A percentile compares a stretch with the other conserved stretches of the same genome.
Evolutionary conservation across 257 asterid genomes (phyloP).

Genomic region (Capsicum pubescens): DNA sequence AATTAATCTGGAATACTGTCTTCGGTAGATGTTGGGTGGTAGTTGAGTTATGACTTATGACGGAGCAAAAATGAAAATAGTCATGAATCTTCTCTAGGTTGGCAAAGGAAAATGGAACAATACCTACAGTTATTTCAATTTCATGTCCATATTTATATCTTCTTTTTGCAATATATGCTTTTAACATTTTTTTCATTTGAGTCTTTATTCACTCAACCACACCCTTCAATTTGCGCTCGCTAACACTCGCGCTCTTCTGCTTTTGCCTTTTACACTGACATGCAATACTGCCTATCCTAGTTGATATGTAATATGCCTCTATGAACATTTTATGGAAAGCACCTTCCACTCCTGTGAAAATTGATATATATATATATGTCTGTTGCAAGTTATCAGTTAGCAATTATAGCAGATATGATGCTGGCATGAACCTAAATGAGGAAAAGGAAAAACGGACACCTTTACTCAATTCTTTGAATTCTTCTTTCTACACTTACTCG

Average conservation of each 20-base stretch:
- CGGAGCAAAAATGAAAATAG: too few species aligned
- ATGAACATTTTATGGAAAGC: neutral
- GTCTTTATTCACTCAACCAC: neutral
- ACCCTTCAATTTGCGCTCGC: neutral
- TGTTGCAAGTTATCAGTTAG: neutral
- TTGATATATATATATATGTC: neutral
- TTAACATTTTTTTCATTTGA: too few species aligned
- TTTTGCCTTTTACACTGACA: neutral
- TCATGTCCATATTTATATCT: too few species aligned
- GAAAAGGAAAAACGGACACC: neutral
- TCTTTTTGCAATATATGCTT: too few species aligned
- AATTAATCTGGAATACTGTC: too few species aligned
- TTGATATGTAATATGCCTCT: neutral
- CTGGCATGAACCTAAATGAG: neutral
- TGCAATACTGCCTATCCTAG: neutral
- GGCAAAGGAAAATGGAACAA: too few species aligned
- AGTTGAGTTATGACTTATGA: too few species aligned
- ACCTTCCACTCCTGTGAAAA: neutral
- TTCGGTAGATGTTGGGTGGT: too few species aligned
- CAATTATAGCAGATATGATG: neutral
- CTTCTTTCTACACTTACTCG: too few species aligned
- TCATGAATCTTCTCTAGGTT: too few species aligned
- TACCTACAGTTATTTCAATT: too few species aligned
- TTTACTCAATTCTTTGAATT: too few species aligned
- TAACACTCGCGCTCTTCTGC: neutral